phyloP scores from a whole-genome alignment of 805 yeast species.

The Ogataea haglerorum region DNA sequence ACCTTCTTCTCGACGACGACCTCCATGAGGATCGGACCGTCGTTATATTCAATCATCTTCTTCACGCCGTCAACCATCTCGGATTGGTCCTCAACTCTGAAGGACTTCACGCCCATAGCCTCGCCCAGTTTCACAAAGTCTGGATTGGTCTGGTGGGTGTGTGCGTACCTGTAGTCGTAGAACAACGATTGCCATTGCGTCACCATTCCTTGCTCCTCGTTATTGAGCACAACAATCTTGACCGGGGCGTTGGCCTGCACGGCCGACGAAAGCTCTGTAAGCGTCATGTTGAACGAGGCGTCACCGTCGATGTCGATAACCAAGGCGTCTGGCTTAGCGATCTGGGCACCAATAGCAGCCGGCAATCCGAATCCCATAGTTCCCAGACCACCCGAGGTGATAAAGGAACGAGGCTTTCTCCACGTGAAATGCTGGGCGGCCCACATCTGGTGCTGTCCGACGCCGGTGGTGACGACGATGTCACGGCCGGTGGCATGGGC shows the following conservation, averaged over 20 bases:
- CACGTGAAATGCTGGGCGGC: slow-evolving; percentile 97
- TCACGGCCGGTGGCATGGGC: slow-evolving; percentile 62
- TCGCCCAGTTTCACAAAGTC: slow-evolving; percentile 91
- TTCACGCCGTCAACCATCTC: slow-evolving; percentile 58
- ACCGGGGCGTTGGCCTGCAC: slow-evolving; percentile 92
- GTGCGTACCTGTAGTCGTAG: slow-evolving; percentile 96
- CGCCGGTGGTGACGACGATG: slow-evolving; percentile 93
- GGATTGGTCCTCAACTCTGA: slow-evolving; percentile 65
- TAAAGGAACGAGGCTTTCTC: slow-evolving; percentile 87
- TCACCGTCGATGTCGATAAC: slow-evolving; percentile 98
- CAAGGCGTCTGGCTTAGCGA: slow-evolving; percentile 89
- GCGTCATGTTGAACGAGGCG: slow-evolving; percentile 98
- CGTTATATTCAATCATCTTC: slow-evolving; percentile 65
- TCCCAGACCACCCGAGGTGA: slow-evolving; percentile 98
- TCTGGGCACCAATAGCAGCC: slow-evolving; percentile 97
- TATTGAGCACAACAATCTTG: slow-evolving; percentile 84
- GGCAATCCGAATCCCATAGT: slow-evolving; percentile 99
- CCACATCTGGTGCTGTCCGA: slow-evolving; percentile 99
- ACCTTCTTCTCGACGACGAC: slow-evolving; percentile 89
- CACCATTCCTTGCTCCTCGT: slow-evolving; percentile 99
- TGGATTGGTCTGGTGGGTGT: slow-evolving; percentile 95
- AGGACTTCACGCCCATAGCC: slow-evolving; percentile 87
- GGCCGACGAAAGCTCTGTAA: slow-evolving; percentile 89
- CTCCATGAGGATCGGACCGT: slow-evolving; percentile 88
- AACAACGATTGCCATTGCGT: slow-evolving; percentile 98